Evolutionary conservation across 1,139 yeast species (phyloP).

Genomic region (Geotrichum citri-aurantii): DNA sequence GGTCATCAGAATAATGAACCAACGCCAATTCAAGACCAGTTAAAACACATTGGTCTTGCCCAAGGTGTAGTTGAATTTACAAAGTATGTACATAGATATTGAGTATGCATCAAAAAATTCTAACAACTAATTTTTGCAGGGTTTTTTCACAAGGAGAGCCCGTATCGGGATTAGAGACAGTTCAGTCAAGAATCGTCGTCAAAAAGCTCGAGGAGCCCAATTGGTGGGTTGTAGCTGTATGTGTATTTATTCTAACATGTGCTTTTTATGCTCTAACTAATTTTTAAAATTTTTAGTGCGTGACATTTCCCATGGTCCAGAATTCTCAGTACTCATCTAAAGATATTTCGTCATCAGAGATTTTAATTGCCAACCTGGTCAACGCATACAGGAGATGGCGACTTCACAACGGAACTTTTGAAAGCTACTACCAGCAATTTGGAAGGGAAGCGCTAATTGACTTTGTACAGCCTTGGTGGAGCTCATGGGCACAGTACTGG

Average conservation of each 20-base stretch:
- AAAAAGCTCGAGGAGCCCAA: slow-evolving; percentile 26
- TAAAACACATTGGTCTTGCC: slow-evolving; percentile 31
- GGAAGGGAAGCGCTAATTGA: slow-evolving; percentile 22
- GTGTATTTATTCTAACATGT: background rate
- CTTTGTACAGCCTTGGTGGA: slow-evolving; percentile 30
- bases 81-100: slow-evolving; percentile 7
- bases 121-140: slow-evolving; percentile 9
- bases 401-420: slow-evolving; percentile 28
- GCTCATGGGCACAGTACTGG: slow-evolving; percentile 30
- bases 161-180: slow-evolving; percentile 28
- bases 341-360: slow-evolving; percentile 24
- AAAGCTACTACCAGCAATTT: slow-evolving; percentile 8
- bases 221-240: slow-evolving; percentile 31
- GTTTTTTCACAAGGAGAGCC: slow-evolving; percentile 29
- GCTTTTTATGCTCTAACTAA: background rate
- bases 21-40: slow-evolving; percentile 23
- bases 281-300: slow-evolving; percentile 10
- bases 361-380: slow-evolving; percentile 26
- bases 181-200: slow-evolving; percentile 26
- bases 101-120: background rate
- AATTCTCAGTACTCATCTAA: slow-evolving; percentile 17
- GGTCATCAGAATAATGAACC: slow-evolving; percentile 19
- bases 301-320: slow-evolving; percentile 17
- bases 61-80: slow-evolving; percentile 33
- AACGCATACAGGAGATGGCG: slow-evolving; percentile 30